Base-by-base conservation (phyloP, 495 filamentous ascomycete species). In the Neurospora sp. region DNA sequence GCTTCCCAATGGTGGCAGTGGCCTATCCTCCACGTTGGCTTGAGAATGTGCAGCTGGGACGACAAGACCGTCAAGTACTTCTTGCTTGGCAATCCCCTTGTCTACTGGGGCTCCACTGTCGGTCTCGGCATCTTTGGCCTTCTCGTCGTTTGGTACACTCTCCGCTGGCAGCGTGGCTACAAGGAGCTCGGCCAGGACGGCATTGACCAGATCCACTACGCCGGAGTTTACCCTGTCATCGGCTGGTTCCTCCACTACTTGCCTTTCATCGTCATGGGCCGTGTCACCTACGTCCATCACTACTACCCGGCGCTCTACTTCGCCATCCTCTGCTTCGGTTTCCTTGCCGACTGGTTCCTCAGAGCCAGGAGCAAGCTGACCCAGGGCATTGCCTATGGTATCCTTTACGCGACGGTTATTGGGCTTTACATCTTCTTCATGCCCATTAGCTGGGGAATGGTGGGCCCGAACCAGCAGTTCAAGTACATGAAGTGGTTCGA, bases 251-350 rank as follows among this genome's bases (percentile, higher is more conserved):
- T 98, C 72, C 96, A 99, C 83, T 99, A 97, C 78, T 81, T 97
- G 69, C 96, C 96, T 27, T 99, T 99, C 83, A 88, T 97, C 77
- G 89, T 94, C 79, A 99, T 99, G 96, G 96, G 93, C 14, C 92
- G 96, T 84, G 96, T 99, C 72, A 99, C 96, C 37, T 99, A 99
- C 81, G 96, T 99, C 69, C 96, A 99, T 82, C 96, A 99, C 83
- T 99, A 99, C 84, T 99, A 98, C 82, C 96, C 96, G 9, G 96
- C 96, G n/a, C 88, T 99, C 5, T 99, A 98, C 84, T 99, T 97
- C 79, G 95, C 96, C 71, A 97, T 99, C 73, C 85, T 99, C 31
- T 90, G 87, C 12, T 88, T 93, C 70, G 96, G 96, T 69, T 99
- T 99, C 85, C 87, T 94, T 72, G 83, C 92, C 71, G 94, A 99